phyloP scores from a whole-genome alignment of 2,329 filamentous ascomycete species.

The Alternaria sp. region DNA sequence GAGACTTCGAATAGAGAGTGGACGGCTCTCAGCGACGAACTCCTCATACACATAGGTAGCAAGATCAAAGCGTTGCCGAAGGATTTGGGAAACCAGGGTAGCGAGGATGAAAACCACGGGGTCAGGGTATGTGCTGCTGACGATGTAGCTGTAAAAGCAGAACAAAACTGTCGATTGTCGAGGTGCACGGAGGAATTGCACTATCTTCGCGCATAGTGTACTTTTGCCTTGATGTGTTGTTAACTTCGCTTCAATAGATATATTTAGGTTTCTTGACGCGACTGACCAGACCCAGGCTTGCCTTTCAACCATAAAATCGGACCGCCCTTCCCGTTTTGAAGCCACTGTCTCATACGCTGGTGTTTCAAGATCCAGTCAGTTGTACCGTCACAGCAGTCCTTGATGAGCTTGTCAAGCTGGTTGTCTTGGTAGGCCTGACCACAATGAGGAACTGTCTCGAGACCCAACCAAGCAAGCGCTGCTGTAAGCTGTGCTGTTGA shows the following conservation, averaged over 20 bases:
- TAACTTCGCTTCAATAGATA: neutral
- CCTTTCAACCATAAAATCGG: neutral
- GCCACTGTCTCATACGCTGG: neutral
- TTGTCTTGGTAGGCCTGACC: neutral
- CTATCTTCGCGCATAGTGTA: neutral
- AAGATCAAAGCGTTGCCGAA: constrained; percentile 5
- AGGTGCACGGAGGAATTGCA: neutral
- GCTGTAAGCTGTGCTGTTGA: neutral
- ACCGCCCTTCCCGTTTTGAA: neutral
- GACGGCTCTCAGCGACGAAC: constrained; percentile 1
- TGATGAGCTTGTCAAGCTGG: neutral
- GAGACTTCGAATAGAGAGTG: neutral
- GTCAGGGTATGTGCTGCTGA: constrained; percentile 1
- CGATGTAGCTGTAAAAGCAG: constrained; percentile 11
- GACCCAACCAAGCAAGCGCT: neutral
- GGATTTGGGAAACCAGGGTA: constrained; percentile 10
- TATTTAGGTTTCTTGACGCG: neutral
- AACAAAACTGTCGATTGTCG: neutral
- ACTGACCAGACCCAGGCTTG: neutral
- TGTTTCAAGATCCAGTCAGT: neutral
- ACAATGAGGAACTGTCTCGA: neutral
- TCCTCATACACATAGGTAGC: constrained; percentile 15
- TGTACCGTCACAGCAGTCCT: neutral
- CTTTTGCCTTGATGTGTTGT: neutral
- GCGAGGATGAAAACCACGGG: constrained; percentile 5